Conservation (phyloP, 352 stramenopile genomes). For the Phytophthora podocarpi region DNA sequence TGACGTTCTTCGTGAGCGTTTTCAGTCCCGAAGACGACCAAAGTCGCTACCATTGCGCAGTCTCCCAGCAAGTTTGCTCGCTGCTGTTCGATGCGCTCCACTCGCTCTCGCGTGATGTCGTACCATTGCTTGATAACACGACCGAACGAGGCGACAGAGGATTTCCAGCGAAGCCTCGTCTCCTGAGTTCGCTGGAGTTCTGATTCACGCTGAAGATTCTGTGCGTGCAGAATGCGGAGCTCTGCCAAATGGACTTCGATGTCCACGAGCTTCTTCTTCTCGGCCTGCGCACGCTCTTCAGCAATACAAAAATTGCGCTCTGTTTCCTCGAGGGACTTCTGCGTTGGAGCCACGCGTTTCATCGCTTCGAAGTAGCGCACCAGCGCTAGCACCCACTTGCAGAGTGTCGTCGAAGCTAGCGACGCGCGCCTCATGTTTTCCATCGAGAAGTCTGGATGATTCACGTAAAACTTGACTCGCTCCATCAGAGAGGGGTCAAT, state of each 20-base stretch:
- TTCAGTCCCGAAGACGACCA: slow-evolving; percentile 39
- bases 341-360: slow-evolving; percentile 58
- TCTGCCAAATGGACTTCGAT: slow-evolving; percentile 59
- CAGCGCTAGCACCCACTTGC: slow-evolving; percentile 73
- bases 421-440: slow-evolving; percentile 80
- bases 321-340: slow-evolving; percentile 48
- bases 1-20: slow-evolving; percentile 27
- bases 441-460: slow-evolving; percentile 79
- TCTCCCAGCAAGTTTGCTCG: slow-evolving; percentile 40
- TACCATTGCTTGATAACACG: slow-evolving; percentile 48
- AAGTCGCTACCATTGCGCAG: slow-evolving; percentile 39
- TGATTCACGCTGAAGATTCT: slow-evolving; percentile 43
- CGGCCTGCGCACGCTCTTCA: slow-evolving; percentile 41
- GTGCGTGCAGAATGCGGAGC: slow-evolving; percentile 36
- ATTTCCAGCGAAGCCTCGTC: slow-evolving; percentile 48
- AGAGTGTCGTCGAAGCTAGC: slow-evolving; percentile 69
- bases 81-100: slow-evolving; percentile 25
- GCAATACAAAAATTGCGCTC: slow-evolving; percentile 48
- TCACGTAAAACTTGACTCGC: slow-evolving; percentile 60
- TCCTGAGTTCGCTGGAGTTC: slow-evolving; percentile 62
- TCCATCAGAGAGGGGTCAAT: slow-evolving; percentile 53
- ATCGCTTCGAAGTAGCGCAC: slow-evolving; percentile 76
- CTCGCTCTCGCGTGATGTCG: slow-evolving; percentile 25
- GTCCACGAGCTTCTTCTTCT: slow-evolving; percentile 58
- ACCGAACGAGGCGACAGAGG: slow-evolving; percentile 42